Conservation (phyloP, 1,284 basidiomycete genomes). For the Lignosus rhinocerotis region DNA sequence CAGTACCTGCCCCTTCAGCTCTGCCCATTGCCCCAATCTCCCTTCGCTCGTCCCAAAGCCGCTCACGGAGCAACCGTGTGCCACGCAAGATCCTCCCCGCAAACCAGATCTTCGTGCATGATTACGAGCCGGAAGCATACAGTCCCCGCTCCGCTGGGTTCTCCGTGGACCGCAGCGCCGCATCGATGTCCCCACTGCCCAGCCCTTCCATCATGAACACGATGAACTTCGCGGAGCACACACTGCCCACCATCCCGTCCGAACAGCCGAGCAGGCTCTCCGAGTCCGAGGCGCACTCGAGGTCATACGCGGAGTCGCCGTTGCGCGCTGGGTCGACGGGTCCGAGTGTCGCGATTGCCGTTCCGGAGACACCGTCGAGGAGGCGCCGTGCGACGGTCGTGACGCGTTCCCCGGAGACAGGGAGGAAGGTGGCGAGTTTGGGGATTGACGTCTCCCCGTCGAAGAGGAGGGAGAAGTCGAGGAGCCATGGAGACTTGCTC, state of each 20-base stretch:
- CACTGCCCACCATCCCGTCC: constrained; percentile 31
- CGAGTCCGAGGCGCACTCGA: constrained; percentile 1
- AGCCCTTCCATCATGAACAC: constrained; percentile 19
- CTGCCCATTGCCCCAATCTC: constrained; percentile 61
- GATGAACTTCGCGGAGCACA: constrained; percentile 23
- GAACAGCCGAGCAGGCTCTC: constrained; percentile 25
- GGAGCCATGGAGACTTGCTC: constrained; percentile 62
- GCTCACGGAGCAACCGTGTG: constrained; percentile 49
- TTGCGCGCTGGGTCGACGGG: background rate
- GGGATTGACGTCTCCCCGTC: constrained; percentile 53
- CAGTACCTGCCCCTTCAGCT: constrained; percentile 53
- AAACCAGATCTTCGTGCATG: constrained; percentile 64
- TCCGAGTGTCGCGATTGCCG: constrained; percentile 3
- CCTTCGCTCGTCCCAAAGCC: constrained; percentile 43
- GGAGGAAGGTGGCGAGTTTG: constrained; percentile 27
- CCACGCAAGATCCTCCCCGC: constrained; percentile 66
- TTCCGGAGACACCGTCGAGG: constrained; percentile 34
- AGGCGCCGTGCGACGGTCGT: constrained; percentile 67
- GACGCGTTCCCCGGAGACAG: constrained; percentile 53
- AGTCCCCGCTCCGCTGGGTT: constrained; percentile 1
- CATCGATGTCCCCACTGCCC: constrained; percentile 21
- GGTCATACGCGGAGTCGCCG: background rate
- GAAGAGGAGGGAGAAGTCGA: constrained; percentile 64
- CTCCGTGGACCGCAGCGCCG: constrained; percentile 31
- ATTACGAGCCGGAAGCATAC: constrained; percentile 39